phyloP scores from a whole-genome alignment of 75 land plant genomes.

The Pseudotsuga menziesii region DNA sequence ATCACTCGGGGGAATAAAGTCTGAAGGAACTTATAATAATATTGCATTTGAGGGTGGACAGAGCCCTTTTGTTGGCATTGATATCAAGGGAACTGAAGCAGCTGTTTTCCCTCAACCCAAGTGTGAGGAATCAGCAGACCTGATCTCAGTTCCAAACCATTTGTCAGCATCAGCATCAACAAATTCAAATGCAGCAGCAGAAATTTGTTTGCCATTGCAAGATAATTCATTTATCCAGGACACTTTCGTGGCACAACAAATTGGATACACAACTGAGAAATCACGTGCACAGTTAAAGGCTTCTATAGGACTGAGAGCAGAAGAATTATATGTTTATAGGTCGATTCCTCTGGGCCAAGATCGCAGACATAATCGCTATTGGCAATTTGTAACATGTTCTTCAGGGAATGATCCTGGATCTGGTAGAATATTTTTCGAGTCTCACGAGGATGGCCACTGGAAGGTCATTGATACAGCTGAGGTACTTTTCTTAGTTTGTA shows the following conservation, averaged over 20 bases:
- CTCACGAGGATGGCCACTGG: slow-evolving; percentile 75
- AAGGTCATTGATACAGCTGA: slow-evolving; percentile 86
- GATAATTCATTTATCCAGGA: slow-evolving; percentile 22
- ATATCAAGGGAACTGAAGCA: slow-evolving; percentile 17
- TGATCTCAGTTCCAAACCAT: slow-evolving; percentile 10
- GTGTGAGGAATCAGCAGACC: slow-evolving; percentile 17
- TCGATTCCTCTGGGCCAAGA: slow-evolving; percentile 93
- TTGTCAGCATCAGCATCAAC: slow-evolving; percentile 4
- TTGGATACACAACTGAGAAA: slow-evolving; percentile 41
- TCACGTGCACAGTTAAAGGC: slow-evolving; percentile 81
- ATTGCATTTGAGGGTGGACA: slow-evolving; percentile 22
- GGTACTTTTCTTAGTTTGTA: slow-evolving; percentile 32
- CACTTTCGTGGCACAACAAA: background rate
- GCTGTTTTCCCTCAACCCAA: slow-evolving; percentile 10
- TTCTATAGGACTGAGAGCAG: slow-evolving; percentile 76
- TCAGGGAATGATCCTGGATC: slow-evolving; percentile 87
- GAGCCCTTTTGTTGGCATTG: slow-evolving; percentile 22
- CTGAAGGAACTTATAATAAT: slow-evolving; percentile 29
- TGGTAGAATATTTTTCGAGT: slow-evolving; percentile 91
- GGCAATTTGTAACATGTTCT: slow-evolving; percentile 87
- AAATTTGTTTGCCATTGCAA: slow-evolving; percentile 12
- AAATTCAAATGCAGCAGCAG: background rate
- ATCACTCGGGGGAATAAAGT: slow-evolving; percentile 20
- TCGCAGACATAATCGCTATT: slow-evolving; percentile 87
- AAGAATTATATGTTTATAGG: slow-evolving; percentile 83